Base-by-base conservation (phyloP, 2,329 filamentous ascomycete species). In the Cladosporium sp. region DNA sequence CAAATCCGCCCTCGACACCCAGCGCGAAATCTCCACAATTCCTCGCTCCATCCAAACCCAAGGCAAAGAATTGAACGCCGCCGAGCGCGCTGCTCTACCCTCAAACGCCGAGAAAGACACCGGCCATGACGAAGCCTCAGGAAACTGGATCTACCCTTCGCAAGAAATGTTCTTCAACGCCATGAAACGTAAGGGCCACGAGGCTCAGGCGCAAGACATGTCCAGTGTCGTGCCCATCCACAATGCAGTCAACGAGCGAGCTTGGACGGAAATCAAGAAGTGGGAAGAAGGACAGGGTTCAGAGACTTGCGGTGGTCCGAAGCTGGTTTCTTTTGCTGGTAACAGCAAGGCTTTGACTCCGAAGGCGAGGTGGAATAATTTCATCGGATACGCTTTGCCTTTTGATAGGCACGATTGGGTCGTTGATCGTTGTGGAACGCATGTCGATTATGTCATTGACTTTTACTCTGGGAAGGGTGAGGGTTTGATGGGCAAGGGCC, bases 341-440 rank as follows among this genome's bases (percentile, higher is more conserved):
- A 56, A 79, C 63, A 65, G 72, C 55, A 66, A 73, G 59, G 67
- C 75, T 58, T 54, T 96, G 73, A 93, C 88, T 3, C 93, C 93
- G 0, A 84, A 84, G 54, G 93, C 93, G 2, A 78, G 91, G 52
- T 69, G 93, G 58, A 94, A 95, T 68, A 87, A 84, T 4, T 69
- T 63, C 27, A 72, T 95, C 48, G 93, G 93, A n/a, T 97, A 95
- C 68, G 84, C 86, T 53, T 77, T 85, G 47, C 93, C 93, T 1
- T 98, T 98, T 69, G 93, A 98, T 71, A 78, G 93, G 22, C 93
- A 98, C 68, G 93, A 98, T 69, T 98, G 93, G 93, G 83, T 96
- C 19, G 85, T 98, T 30, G 91, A 98, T 70, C 78, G 93, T 45
- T 97, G 93, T 65, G 92, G 87, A 25, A 85, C 76, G 16, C 82